Evolutionary conservation across 192 early-diverging fungal species (phyloP).

Genomic region (Coemansia sp.): DNA sequence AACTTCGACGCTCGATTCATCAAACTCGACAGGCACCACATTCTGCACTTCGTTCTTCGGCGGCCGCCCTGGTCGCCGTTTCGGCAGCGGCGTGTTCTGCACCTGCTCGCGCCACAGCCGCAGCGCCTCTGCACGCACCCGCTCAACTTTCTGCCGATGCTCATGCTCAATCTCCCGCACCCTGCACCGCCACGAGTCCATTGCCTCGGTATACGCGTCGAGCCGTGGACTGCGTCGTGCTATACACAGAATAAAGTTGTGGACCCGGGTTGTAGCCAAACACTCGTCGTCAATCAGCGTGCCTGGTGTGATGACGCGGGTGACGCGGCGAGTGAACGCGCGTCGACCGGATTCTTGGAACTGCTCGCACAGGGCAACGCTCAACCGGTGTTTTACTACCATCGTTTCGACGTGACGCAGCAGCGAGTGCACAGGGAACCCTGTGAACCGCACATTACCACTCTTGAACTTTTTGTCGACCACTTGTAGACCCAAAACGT

Average conservation of each 20-base stretch:
- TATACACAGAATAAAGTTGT: constrained; percentile 77
- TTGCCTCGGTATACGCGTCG: constrained; percentile 5
- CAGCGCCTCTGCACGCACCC: constrained; percentile 8
- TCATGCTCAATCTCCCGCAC: not conserved
- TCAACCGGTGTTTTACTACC: constrained; percentile 58
- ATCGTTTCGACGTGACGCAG: constrained; percentile 68
- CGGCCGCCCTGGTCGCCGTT: constrained; percentile 11
- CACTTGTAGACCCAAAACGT: constrained; percentile 68
- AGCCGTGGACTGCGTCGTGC: not conserved
- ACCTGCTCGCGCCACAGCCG: constrained; percentile 10
- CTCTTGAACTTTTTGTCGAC: constrained; percentile 64
- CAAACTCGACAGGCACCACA: constrained; percentile 12
- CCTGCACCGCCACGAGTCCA: constrained; percentile 9
- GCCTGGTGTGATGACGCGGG: constrained; percentile 82
- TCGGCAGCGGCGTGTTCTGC: not conserved
- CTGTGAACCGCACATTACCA: constrained; percentile 64
- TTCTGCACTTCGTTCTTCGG: not conserved
- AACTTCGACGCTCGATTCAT: constrained; percentile 15
- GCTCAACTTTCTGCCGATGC: constrained; percentile 1
- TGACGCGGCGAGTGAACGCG: constrained; percentile 66
- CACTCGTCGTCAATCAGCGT: constrained; percentile 78
- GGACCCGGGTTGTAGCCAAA: constrained; percentile 59
- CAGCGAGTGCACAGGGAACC: constrained; percentile 66
- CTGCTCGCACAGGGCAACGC: constrained; percentile 75
- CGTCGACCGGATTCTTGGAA: constrained; percentile 51